Evolutionary conservation across 495 filamentous ascomycete species (phyloP).

Genomic region (Polyplosphaeria fusca): DNA sequence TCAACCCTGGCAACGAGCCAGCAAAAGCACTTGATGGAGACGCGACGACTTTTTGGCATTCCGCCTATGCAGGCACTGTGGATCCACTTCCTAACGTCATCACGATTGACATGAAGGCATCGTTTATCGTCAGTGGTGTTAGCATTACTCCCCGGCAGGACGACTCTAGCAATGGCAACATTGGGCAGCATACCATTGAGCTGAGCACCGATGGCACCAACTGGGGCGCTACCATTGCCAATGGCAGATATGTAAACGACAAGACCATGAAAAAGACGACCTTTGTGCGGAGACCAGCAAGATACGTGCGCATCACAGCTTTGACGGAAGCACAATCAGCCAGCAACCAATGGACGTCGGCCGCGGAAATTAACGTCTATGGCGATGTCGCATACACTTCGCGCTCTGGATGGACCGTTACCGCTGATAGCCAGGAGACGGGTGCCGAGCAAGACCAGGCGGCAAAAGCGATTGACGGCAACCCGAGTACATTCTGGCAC

Average conservation of each 20-base stretch:
- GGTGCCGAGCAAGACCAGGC: background rate
- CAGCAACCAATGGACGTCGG: conserved; percentile 3
- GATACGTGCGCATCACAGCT: conserved; percentile 26
- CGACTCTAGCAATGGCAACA: conserved; percentile 37
- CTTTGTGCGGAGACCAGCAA: conserved; percentile 10
- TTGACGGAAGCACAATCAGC: conserved; percentile 14
- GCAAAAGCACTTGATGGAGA: conserved; percentile 35
- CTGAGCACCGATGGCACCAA: conserved; percentile 43
- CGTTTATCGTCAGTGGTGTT: conserved; percentile 35
- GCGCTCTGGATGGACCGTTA: conserved; percentile 10
- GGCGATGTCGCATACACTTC: conserved; percentile 1
- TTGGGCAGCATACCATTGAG: conserved; percentile 44
- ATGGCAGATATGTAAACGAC: conserved; percentile 13
- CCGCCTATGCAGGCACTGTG: conserved; percentile 31
- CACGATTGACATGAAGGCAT: conserved; percentile 41
- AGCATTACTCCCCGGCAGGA: conserved; percentile 39
- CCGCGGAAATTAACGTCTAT: conserved; percentile 25
- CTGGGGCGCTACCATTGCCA: conserved; percentile 25
- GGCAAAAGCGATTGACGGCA: conserved; percentile 18
- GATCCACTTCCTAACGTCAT: conserved; percentile 37
- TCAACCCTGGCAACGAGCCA: conserved; percentile 31
- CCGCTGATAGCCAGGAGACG: conserved; percentile 16
- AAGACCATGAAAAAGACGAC: conserved; percentile 10
- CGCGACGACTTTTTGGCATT: conserved; percentile 36
- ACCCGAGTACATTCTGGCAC: conserved; percentile 16